Conservation (phyloP, 345 rosid genomes). For the Dipteronia dyeriana region DNA sequence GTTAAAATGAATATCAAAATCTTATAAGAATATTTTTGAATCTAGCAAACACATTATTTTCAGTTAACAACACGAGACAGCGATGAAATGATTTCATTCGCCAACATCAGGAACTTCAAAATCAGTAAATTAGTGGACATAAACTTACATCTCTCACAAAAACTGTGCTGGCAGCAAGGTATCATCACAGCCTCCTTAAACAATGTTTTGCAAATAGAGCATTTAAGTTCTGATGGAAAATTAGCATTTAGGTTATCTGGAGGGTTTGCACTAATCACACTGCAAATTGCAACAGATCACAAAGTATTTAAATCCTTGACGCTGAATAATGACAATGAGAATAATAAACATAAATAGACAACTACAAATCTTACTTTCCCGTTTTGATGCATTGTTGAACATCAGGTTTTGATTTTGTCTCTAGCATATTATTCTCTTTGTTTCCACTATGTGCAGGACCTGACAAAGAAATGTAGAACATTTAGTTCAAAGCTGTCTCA, state of each 20-base stretch:
- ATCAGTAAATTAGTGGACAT: not conserved
- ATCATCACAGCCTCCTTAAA: slow-evolving; percentile 60
- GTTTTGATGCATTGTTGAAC: slow-evolving; percentile 22
- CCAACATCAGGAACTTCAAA: not conserved
- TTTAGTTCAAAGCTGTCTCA: slow-evolving; percentile 5
- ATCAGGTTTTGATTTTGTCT: slow-evolving; percentile 25
- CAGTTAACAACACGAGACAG: not conserved
- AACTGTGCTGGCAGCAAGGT: slow-evolving; percentile 63
- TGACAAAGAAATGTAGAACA: not conserved
- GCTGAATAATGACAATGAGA: slow-evolving; percentile 12
- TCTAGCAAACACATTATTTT: not conserved
- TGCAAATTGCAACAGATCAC: slow-evolving; percentile 18
- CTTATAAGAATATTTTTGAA: not conserved
- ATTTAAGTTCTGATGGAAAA: slow-evolving; percentile 47
- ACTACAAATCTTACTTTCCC: slow-evolving; percentile 27
- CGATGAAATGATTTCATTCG: not conserved
- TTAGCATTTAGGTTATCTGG: slow-evolving; percentile 24
- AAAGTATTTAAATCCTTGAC: not conserved
- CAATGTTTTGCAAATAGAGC: slow-evolving; percentile 40
- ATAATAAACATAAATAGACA: not conserved
- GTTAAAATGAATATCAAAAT: not conserved
- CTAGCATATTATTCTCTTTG: slow-evolving; percentile 10
- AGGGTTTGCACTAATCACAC: slow-evolving; percentile 21
- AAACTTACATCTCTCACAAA: slow-evolving; percentile 52
- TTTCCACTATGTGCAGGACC: slow-evolving; percentile 19